Conservation (phyloP, 2,329 filamentous ascomycete species). For the Botrytis hyacinthi region DNA sequence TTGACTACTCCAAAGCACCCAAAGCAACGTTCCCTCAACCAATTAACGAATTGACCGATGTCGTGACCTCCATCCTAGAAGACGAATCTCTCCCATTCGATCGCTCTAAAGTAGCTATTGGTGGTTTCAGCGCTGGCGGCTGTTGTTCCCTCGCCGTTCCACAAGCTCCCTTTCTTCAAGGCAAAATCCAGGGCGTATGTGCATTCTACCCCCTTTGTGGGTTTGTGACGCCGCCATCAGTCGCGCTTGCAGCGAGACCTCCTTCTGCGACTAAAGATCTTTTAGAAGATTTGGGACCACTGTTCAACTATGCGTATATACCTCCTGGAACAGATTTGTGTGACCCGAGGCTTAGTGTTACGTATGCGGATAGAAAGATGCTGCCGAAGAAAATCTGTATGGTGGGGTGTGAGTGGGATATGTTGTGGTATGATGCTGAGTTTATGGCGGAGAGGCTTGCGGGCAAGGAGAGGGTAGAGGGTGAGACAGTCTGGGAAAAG, state of each 20-base stretch:
- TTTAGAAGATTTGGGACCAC: constrained; percentile 18
- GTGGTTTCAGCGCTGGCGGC: constrained; percentile 51
- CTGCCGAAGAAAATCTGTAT: constrained; percentile 28
- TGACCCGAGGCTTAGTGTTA: constrained; percentile 27
- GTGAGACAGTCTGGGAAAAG: constrained; percentile 7
- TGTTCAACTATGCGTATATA: constrained; percentile 29
- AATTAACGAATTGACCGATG: constrained; percentile 46
- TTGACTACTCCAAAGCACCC: constrained; percentile 52
- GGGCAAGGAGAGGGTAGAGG: constrained; percentile 17
- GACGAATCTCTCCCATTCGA: constrained; percentile 49
- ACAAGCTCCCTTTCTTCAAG: constrained; percentile 40
- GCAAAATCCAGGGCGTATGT: constrained; percentile 40
- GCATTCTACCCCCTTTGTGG: constrained; percentile 47
- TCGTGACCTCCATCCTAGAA: constrained; percentile 44
- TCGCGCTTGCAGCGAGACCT: constrained; percentile 36
- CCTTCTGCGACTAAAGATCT: constrained; percentile 23
- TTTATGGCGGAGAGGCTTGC: constrained; percentile 27
- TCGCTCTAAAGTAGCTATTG: constrained; percentile 42
- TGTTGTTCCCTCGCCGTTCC: constrained; percentile 46
- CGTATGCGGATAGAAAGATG: constrained; percentile 24
- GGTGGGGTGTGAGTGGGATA: constrained; percentile 30
- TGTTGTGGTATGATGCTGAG: constrained; percentile 30
- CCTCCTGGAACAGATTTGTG: constrained; percentile 24
- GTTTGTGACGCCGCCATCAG: constrained; percentile 36
- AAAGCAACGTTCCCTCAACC: constrained; percentile 45